Percentiles rank a stretch among this genome's conserved stretches.
Conservation (phyloP, 371 early-diverging fungal species). For the Saksenaea vasiformis region DNA sequence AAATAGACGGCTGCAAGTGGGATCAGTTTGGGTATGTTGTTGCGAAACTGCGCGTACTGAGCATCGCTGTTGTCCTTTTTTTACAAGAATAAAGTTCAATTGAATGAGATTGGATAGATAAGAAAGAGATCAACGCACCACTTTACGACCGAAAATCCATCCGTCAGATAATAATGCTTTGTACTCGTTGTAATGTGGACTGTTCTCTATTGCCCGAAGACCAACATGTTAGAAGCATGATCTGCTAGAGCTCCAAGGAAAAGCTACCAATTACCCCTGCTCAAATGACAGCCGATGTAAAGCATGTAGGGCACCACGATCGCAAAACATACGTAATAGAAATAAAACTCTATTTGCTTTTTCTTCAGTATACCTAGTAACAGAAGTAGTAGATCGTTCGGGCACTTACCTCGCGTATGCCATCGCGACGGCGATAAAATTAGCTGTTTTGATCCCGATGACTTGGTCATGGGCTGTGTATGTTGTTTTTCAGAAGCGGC, state of each 20-base stretch:
- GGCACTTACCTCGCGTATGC: conserved; percentile 37
- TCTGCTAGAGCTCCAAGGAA: no score
- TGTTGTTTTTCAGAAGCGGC: background rate
- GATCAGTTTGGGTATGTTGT: conserved; percentile 67
- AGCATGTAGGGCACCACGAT: conserved; percentile 67
- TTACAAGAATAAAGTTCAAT: background rate
- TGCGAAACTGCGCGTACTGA: conserved; percentile 82
- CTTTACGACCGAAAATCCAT: conserved; percentile 63
- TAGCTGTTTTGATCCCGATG: background rate
- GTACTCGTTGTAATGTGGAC: conserved; percentile 61
- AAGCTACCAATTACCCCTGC: conserved; percentile 49
- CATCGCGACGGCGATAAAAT: conserved; percentile 28
- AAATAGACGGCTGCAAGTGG: conserved; percentile 54
- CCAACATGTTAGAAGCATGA: background rate
- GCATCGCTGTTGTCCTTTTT: conserved; percentile 48
- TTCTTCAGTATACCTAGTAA: background rate
- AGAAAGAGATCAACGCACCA: conserved; percentile 33
- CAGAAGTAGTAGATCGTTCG: background rate
- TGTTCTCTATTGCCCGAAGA: conserved; percentile 26
- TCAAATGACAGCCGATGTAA: conserved; percentile 60
- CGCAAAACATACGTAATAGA: conserved; percentile 67
- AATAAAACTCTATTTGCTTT: conserved; percentile 63
- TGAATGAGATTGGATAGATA: background rate
- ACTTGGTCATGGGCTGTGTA: background rate
- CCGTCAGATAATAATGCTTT: conserved; percentile 60